Base-by-base conservation (phyloP, 495 filamentous ascomycete species). In the Hypomontagnella monticulosa region DNA sequence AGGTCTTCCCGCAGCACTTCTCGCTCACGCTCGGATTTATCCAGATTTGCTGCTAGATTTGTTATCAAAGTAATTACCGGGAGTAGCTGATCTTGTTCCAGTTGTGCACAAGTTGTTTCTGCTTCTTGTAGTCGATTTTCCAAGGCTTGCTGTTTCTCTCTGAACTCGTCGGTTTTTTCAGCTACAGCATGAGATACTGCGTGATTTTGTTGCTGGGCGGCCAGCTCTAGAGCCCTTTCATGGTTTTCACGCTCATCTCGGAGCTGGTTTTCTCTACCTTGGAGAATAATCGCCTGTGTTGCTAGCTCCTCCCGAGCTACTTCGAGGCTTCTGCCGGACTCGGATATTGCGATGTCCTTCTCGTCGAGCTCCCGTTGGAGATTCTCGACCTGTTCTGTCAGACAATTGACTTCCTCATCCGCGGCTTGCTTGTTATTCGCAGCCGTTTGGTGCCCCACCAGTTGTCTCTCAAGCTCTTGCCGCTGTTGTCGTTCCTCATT, bases 291-390 rank as follows among this genome's bases (percentile, higher is more conserved):
- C 1, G 60, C 27, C 27, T 65, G 61, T 33, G 19, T 15, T 23
- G 9, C 36, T 14, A 76, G 18, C 18, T 73, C 62, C 52, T 73
- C 63, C 9, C 62, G 69, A 0, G 41, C 46, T n/a, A 42, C 54
- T 30, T 57, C 48, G 6, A 72, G 40, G 14, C 72, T 59, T 57
- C 62, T 40, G 34, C 47, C 59, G 6, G 42, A 49, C 27, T 51
- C 42, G 32, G 18, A 52, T 50, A 37, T n/a, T 56, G 12, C 44
- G 14, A 18, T 12, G 19, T 60, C 46, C 32, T 51, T 75, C 41
- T 54, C 71, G 19, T 43, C 49, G 12, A 70, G 23, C 30, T 10
- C 54, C 12, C 8, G 61, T n/a, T 47, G 40, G 10, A 64, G 56
- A 11, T 16, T 1, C 18, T 55, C 42, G 36, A 62, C 50, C 9